A percentile compares a stretch with the other conserved stretches of the same genome.
These are phyloP conservation scores for Beauveria scarabaeidicola DNA, from an alignment of 2,329 filamentous ascomycete species.

Conservation along the genomic window DNA sequence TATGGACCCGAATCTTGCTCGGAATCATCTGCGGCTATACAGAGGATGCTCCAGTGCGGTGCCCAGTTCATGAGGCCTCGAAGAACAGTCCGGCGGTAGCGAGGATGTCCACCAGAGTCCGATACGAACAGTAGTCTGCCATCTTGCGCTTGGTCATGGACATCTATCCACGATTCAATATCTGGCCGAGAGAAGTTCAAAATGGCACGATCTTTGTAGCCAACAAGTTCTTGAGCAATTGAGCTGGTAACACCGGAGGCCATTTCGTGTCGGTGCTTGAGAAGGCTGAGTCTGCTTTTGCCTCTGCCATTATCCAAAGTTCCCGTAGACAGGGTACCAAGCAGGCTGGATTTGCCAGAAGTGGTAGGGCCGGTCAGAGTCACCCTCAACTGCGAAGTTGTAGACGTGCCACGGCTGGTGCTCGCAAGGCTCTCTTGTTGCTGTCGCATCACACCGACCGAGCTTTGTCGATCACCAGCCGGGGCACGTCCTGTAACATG, in stretches of 20 bases:
- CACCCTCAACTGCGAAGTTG: slow-evolving; percentile 69
- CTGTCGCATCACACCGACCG: neutral
- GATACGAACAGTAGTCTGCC: slow-evolving; percentile 80
- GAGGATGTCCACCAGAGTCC: slow-evolving; percentile 84
- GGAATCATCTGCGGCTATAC: slow-evolving; percentile 71
- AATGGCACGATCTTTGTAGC: slow-evolving; percentile 57
- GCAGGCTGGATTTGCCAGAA: slow-evolving; percentile 83
- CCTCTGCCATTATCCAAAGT: slow-evolving; percentile 86
- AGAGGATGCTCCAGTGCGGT: slow-evolving; percentile 86
- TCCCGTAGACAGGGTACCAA: slow-evolving; percentile 82
- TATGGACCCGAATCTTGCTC: slow-evolving; percentile 29
- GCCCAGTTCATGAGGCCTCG: slow-evolving; percentile 91
- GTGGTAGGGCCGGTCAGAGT: slow-evolving; percentile 84
- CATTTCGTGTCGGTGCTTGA: slow-evolving; percentile 92
- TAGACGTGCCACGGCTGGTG: slow-evolving; percentile 39
- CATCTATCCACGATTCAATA: slow-evolving; percentile 88
- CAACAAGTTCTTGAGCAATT: slow-evolving; percentile 86
- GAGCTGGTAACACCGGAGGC: slow-evolving; percentile 88
- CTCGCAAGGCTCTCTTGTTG: slow-evolving; percentile 12
- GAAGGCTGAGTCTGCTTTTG: slow-evolving; percentile 75
- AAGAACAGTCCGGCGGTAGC: slow-evolving; percentile 81
- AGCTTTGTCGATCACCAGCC: neutral
- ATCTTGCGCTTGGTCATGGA: slow-evolving; percentile 67
- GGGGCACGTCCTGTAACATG: too few relatives aligned
- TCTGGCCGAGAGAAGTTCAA: slow-evolving; percentile 83